Evolutionary conservation across 2,329 filamentous ascomycete genomes (phyloP).

Genomic region (Botryotinia convoluta): DNA sequence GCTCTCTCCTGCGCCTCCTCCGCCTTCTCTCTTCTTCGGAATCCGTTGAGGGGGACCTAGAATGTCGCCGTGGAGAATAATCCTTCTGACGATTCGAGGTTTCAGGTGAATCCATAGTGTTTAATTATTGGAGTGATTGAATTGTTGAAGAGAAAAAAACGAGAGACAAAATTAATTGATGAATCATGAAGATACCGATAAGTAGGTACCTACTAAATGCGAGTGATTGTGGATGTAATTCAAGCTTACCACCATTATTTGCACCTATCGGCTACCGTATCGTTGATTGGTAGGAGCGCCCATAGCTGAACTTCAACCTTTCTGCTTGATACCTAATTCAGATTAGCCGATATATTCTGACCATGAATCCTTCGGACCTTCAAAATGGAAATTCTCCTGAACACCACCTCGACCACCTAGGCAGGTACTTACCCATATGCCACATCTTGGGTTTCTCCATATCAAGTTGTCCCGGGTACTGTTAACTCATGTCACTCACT

Average conservation of each 20-base stretch:
- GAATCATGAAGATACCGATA: not conserved
- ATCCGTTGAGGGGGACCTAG: conserved; percentile 32
- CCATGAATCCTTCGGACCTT: not conserved
- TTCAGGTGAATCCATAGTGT: conserved; percentile 27
- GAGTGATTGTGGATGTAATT: not conserved
- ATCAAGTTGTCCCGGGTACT: not conserved
- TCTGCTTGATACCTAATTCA: not conserved
- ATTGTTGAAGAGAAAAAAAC: not conserved
- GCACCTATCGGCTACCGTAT: not conserved
- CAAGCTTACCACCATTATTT: not conserved
- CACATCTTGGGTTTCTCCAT: not conserved
- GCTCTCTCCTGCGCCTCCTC: conserved; percentile 30
- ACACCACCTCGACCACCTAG: not conserved
- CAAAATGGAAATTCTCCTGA: not conserved
- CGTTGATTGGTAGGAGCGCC: not conserved
- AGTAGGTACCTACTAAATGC: not conserved
- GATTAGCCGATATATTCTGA: not conserved
- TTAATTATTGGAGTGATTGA: not conserved
- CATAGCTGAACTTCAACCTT: not conserved
- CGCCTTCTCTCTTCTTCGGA: conserved; percentile 35
- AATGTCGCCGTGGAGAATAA: conserved; percentile 25
- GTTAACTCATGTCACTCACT: not conserved
- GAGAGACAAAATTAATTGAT: not conserved
- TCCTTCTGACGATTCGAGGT: conserved; percentile 24
- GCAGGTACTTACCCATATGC: not conserved